Evolutionary conservation across 805 yeast genomes (phyloP).

Genomic region (Yarrowia deformans): DNA sequence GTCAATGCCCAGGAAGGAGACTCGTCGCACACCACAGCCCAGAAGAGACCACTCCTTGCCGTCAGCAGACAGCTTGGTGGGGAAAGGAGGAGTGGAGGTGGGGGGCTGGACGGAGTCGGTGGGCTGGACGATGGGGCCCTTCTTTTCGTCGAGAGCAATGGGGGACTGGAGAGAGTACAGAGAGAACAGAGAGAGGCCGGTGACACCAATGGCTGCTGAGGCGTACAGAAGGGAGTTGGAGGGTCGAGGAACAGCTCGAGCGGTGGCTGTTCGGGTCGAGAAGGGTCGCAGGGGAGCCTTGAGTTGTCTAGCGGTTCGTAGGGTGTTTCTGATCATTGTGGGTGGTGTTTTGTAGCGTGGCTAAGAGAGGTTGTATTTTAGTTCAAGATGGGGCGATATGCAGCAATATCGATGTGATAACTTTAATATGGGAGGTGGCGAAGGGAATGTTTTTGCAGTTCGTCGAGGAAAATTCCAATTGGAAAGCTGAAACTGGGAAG

Average conservation of each 20-base stretch:
- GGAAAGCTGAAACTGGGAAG: too few relatives aligned
- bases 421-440: neutral
- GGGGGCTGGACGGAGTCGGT: constrained; percentile 47
- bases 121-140: neutral
- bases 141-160: constrained; percentile 11
- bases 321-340: constrained; percentile 6
- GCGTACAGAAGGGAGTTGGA: constrained; percentile 9
- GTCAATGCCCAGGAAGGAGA: constrained; percentile 79
- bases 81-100: constrained; percentile 51
- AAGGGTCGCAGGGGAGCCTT: neutral
- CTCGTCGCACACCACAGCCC: constrained; percentile 84
- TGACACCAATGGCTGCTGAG: constrained; percentile 5
- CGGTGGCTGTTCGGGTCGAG: neutral
- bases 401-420: constrained; percentile 8
- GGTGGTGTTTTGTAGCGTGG: neutral
- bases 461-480: too few relatives aligned
- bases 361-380: neutral
- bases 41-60: constrained; percentile 58
- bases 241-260: constrained; percentile 21
- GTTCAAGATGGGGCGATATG: constrained; percentile 5
- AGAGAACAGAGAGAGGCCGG: constrained; percentile 12
- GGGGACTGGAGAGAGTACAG: constrained; percentile 6
- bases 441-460: too few relatives aligned
- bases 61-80: constrained; percentile 47
- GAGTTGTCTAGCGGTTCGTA: neutral